phyloP scores from a whole-genome alignment of 352 stramenopile species.

The Pythium dissotocum region DNA sequence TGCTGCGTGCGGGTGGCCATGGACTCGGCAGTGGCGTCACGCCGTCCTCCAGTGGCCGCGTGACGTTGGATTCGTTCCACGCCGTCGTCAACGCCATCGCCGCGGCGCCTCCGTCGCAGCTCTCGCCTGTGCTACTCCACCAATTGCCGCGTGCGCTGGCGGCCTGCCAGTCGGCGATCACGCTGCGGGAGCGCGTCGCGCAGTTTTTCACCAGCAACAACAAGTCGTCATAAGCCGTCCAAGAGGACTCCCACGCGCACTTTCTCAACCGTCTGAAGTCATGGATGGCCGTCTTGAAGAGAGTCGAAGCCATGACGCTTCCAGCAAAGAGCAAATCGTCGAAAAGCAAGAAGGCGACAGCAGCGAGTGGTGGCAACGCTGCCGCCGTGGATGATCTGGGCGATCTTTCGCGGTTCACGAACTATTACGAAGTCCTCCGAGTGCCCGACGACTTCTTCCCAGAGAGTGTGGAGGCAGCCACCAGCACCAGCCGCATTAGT shows the following conservation, averaged over 20 bases:
- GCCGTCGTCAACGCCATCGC: slow-evolving; percentile 5
- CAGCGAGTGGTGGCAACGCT: not conserved
- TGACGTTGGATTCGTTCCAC: slow-evolving; percentile 12
- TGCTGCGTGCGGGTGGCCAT: slow-evolving; percentile 8
- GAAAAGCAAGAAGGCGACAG: not conserved
- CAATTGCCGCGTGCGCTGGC: slow-evolving; percentile 8
- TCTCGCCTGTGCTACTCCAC: slow-evolving; percentile 13
- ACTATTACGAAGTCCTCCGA: slow-evolving; percentile 18
- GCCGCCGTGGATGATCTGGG: not conserved
- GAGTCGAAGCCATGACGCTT: not conserved
- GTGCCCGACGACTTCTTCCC: slow-evolving; percentile 13
- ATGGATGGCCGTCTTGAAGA: slow-evolving; percentile 3
- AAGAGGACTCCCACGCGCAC: slow-evolving; percentile 9
- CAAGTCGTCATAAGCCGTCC: not conserved
- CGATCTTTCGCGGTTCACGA: slow-evolving; percentile 6
- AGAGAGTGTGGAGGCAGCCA: not conserved
- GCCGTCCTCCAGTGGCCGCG: not conserved
- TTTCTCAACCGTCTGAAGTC: slow-evolving; percentile 6
- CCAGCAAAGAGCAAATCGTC: not conserved
- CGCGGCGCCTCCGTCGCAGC: not conserved
- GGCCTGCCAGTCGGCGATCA: slow-evolving; percentile 13
- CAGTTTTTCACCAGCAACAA: slow-evolving; percentile 1
- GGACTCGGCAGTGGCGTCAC: not conserved
- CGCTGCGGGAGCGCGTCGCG: slow-evolving; percentile 7
- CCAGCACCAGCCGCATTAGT: not conserved